A percentile compares a stretch with the other conserved stretches of the same genome.
phyloP scores from a whole-genome alignment of 2,329 filamentous ascomycete genomes.

The Lachnellula cervina region DNA sequence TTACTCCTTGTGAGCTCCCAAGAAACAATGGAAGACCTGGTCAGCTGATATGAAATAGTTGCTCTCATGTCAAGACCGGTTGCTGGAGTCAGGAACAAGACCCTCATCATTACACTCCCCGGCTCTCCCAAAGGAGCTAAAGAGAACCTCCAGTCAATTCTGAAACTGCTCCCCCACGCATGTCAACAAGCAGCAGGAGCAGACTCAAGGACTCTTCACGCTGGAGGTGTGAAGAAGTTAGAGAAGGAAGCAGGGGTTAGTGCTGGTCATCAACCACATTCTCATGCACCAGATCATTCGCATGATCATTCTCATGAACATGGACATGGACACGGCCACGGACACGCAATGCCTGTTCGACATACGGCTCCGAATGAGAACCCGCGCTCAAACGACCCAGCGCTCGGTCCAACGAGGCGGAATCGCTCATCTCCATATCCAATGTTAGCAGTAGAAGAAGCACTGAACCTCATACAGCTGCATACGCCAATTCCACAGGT shows the following conservation, averaged over 20 bases:
- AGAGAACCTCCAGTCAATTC: slow-evolving; percentile 83
- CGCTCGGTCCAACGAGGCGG: slow-evolving; percentile 60
- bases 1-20: slow-evolving; percentile 75
- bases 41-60: slow-evolving; percentile 49
- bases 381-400: slow-evolving; percentile 55
- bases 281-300: slow-evolving; percentile 41
- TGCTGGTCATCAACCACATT: slow-evolving; percentile 34
- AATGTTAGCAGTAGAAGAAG: slow-evolving; percentile 82
- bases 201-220: slow-evolving; percentile 74
- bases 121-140: slow-evolving; percentile 93
- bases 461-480: slow-evolving; percentile 65
- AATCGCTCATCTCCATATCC: slow-evolving; percentile 86
- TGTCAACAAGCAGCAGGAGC: slow-evolving; percentile 81
- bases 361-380: slow-evolving; percentile 63
- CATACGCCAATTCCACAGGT: slow-evolving; percentile 62
- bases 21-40: background rate
- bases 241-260: slow-evolving; percentile 73
- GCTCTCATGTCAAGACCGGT: slow-evolving; percentile 95
- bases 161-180: slow-evolving; percentile 93
- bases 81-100: slow-evolving; percentile 76
- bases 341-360: slow-evolving; percentile 58
- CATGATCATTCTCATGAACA: slow-evolving; percentile 48
- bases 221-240: slow-evolving; percentile 75
- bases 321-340: slow-evolving; percentile 57
- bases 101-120: slow-evolving; percentile 82